Percentiles rank a stretch among this genome's conserved stretches.
These are phyloP conservation scores for Yarrowia phangngaensis DNA, from an alignment of 805 yeast genomes.

Conservation along the genomic window DNA sequence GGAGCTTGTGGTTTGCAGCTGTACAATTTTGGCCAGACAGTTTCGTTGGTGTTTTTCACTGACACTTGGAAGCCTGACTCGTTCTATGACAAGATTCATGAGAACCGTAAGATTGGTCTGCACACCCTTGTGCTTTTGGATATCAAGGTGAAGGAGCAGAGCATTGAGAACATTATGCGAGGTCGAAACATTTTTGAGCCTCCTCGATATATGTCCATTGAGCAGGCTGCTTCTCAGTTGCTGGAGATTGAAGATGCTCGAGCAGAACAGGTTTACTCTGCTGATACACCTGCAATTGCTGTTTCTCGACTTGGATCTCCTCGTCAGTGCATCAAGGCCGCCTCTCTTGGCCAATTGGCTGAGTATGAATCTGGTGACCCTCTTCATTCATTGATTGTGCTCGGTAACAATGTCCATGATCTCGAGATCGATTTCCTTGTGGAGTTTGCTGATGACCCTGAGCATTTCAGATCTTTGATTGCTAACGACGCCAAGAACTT, in stretches of 20 bases:
- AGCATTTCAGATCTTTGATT: conserved; percentile 48
- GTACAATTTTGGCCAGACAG: conserved; percentile 94
- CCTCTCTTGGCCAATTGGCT: conserved; percentile 69
- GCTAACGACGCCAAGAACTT: conserved; percentile 39
- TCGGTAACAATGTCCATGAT: conserved; percentile 91
- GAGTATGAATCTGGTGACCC: conserved; percentile 92
- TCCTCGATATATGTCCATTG: conserved; percentile 91
- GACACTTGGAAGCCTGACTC: conserved; percentile 96
- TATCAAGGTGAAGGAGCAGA: conserved; percentile 95
- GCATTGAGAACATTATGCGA: conserved; percentile 87
- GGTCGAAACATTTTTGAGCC: conserved; percentile 93
- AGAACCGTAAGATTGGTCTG: conserved; percentile 83
- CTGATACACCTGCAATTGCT: conserved; percentile 89
- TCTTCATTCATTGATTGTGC: conserved; percentile 80
- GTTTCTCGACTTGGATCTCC: conserved; percentile 90
- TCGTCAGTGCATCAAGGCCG: conserved; percentile 76
- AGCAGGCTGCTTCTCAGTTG: conserved; percentile 83
- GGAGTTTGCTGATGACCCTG: conserved; percentile 58
- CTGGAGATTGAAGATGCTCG: conserved; percentile 81
- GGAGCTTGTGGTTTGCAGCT: conserved; percentile 97
- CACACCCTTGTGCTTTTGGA: conserved; percentile 87
- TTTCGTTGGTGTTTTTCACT: conserved; percentile 93
- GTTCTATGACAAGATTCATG: conserved; percentile 83
- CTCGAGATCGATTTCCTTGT: conserved; percentile 80
- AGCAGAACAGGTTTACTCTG: conserved; percentile 72